Percentiles rank a stretch among this genome's conserved stretches.
Evolutionary conservation across 768 basidiomycete species (phyloP).

Genomic region (Rhodotorula toruloides): DNA sequence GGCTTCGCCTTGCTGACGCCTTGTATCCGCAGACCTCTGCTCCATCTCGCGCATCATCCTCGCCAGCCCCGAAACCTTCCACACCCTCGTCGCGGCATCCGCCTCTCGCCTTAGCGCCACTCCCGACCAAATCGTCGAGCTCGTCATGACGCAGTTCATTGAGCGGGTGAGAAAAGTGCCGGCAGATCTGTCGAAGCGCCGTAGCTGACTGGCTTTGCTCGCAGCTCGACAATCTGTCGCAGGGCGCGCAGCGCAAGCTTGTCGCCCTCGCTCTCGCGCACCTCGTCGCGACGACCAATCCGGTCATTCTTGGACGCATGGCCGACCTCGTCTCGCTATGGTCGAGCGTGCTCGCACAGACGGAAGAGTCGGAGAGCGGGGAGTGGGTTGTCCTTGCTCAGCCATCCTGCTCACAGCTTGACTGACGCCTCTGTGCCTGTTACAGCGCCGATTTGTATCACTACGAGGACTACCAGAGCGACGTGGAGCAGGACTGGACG

Average conservation of each 20-base stretch:
- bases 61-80: constrained; percentile 62
- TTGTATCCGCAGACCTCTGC: constrained; percentile 51
- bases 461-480: constrained; percentile 27
- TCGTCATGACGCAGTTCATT: constrained; percentile 74
- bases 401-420: background rate
- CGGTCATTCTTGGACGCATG: constrained; percentile 66
- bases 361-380: constrained; percentile 60
- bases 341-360: constrained; percentile 80
- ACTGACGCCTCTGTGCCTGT: too few species aligned
- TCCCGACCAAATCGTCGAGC: constrained; percentile 60
- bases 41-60: constrained; percentile 69
- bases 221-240: constrained; percentile 87
- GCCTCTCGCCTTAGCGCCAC: constrained; percentile 52
- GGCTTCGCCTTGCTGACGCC: background rate
- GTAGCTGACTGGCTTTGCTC: background rate
- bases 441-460: constrained; percentile 33
- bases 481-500: constrained; percentile 52
- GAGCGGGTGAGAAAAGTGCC: constrained; percentile 49
- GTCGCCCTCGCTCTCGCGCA: constrained; percentile 73
- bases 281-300: constrained; percentile 67
- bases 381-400: constrained; percentile 27
- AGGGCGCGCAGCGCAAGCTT: constrained; percentile 76
- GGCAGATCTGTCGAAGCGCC: background rate
- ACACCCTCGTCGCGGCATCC: constrained; percentile 63
- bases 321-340: constrained; percentile 79